phyloP scores from a whole-genome alignment of 164 flowering plant species.

The Magnolia officinalis region DNA sequence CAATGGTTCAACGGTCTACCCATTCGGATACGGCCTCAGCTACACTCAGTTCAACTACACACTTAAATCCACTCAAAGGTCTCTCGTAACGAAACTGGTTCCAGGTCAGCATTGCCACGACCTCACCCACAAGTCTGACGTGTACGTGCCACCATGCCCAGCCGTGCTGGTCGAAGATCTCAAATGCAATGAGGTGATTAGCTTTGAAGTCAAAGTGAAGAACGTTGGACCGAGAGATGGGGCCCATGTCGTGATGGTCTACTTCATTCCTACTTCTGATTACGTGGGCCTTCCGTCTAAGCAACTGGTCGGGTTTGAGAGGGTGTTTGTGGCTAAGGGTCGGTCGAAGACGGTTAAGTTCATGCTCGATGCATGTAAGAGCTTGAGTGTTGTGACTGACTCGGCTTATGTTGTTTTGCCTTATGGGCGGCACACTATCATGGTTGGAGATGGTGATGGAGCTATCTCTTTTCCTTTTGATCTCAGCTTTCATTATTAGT shows the following conservation, averaged over 20 bases:
- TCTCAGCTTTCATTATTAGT: background rate
- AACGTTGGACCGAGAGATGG: conserved; percentile 17
- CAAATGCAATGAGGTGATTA: conserved; percentile 4
- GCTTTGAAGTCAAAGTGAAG: conserved; percentile 15
- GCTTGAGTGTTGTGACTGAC: conserved; percentile 16
- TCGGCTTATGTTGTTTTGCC: conserved; percentile 15
- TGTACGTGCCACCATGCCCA: conserved; percentile 13
- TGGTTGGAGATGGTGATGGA: conserved; percentile 17
- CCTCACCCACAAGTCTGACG: background rate
- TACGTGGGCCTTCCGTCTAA: conserved; percentile 1
- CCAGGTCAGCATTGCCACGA: conserved; percentile 13
- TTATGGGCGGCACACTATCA: conserved; percentile 18
- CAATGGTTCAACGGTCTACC: conserved; percentile 31
- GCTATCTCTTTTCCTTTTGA: conserved; percentile 12
- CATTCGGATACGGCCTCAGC: conserved; percentile 43
- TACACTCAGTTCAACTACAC: conserved; percentile 29
- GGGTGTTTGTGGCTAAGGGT: conserved; percentile 10
- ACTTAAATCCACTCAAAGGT: conserved; percentile 7
- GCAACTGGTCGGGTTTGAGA: conserved; percentile 20
- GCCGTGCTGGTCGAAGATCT: conserved; percentile 16
- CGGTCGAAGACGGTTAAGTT: conserved; percentile 9
- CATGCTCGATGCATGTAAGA: conserved; percentile 15
- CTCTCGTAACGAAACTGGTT: background rate
- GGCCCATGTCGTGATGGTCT: conserved; percentile 12
- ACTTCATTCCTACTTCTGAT: conserved; percentile 16